Conservation (phyloP, 2,329 filamentous ascomycete genomes). For the Aspergillus sp. region DNA sequence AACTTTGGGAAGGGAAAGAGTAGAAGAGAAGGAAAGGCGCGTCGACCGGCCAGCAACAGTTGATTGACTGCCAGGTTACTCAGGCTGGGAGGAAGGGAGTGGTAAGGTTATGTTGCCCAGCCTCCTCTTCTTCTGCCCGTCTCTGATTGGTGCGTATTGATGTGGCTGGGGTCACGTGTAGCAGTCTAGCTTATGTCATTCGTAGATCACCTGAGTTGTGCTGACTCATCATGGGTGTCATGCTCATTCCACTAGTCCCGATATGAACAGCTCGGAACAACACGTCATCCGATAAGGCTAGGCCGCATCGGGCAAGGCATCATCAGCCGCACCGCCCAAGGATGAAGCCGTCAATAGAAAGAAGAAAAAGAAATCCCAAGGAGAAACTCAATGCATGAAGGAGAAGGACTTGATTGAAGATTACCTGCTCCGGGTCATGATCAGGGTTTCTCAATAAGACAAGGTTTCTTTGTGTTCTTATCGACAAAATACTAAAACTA, state of each 20-base stretch:
- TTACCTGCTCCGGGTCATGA: neutral
- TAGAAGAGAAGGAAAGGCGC: neutral
- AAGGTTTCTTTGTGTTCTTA: neutral
- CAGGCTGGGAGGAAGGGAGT: neutral
- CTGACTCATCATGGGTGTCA: neutral
- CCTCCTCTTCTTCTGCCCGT: conserved; percentile 10
- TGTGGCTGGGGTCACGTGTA: conserved; percentile 36
- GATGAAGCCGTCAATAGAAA: neutral
- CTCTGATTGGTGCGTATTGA: conserved; percentile 14
- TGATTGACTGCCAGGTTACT: neutral
- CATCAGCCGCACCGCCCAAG: conserved; percentile 23
- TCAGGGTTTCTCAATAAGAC: neutral
- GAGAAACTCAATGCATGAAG: neutral
- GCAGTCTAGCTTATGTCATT: conserved; percentile 7
- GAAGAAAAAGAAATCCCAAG: neutral
- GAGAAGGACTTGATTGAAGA: neutral
- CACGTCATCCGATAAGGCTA: conserved; percentile 18
- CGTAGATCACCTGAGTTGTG: neutral
- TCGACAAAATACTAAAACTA: too few relatives aligned
- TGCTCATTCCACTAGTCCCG: conserved; percentile 12
- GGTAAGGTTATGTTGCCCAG: conserved; percentile 9
- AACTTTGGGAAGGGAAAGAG: too few relatives aligned
- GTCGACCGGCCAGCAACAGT: neutral
- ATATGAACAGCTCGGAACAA: conserved; percentile 22
- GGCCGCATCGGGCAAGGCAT: conserved; percentile 28